Base-by-base conservation (phyloP, 208 protist genomes). In the Balamuthia mandrillaris region DNA sequence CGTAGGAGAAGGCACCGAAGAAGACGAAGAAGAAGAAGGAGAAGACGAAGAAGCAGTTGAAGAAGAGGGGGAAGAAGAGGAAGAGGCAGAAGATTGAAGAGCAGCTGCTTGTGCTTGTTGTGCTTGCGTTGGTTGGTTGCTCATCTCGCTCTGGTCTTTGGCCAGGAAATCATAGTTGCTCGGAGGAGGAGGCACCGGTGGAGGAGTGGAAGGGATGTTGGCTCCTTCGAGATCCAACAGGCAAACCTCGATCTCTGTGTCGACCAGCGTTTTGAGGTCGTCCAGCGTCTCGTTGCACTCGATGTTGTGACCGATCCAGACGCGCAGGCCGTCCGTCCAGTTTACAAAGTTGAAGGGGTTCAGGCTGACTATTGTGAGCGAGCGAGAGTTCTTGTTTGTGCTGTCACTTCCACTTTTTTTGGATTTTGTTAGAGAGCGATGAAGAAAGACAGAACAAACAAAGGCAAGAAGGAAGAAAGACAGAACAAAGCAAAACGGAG, bases 221-320 rank as follows among this genome's bases (percentile, higher is more conserved):
- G 87, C 31, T 56, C 82, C 86, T 10, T 88, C 86, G 18, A 89
- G 51, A 31, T 89, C 86, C 16, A 89, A 45, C 44, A 89, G 60
- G n/a, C 51, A 45, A 3, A 81, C 52, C 37, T 63, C 51, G 51
- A 81, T 60, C 37, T 81, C 74, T 4, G 52, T 81, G 24, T 81
- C 74, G 39, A 63, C 74, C 35, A 81, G 74, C 51, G 51, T 42
- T 42, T 60, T 63, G 74, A 63, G 44, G 24, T 81, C 74, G 29
- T 60, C 74, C 51, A 63, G 35, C 29, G 74, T 63, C 74, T 81
- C 74, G 37, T 47, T 47, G 21, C 51, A 81, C 51, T 65, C 52
- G 33, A 81, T 44, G 52, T 60, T 60, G 51, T 31, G 39, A 6
- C 74, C 74, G 35, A 63, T 47, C 51, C 47, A 63, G 1, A 33